Base-by-base conservation (phyloP, 1,284 basidiomycete genomes). In the Amylostereum areolatum region DNA sequence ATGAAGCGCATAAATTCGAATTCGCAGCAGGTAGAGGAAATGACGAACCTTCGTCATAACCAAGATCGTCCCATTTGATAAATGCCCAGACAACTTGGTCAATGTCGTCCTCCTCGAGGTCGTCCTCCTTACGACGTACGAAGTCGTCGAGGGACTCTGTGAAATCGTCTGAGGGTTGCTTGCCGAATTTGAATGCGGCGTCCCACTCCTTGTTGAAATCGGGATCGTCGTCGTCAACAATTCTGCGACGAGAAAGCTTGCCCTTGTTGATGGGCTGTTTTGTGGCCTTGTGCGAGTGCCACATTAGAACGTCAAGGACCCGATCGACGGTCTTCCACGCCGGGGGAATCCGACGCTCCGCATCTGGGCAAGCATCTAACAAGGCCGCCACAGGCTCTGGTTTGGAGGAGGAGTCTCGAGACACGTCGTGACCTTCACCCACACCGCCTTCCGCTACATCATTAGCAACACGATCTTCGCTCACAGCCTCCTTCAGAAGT, bases 61-160 rank as follows among this genome's bases (percentile, higher is more conserved):
- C 83, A 40, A 96, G 72, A 57, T 95, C 92, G 34, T 85, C 75
- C 92, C 93, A 97, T 66, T 97, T 97, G 57, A 92, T 75, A 61
- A 90, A 89, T 6, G 75, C 77, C 83, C 85, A 90, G n/a, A 83
- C 72, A 33, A 92, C 78, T 39, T 75, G 65, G 28, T 79, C 69
- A 18, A 81, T 75, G 56, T 88, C 74, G 2, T 76, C 66, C 43
- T 69, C 63, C 5, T 62, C 64, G n/a, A 92, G 66, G 24, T 62
- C 60, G 30, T 67, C 49, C 5, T 69, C 64, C 39, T 71, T 73
- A 46, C 72, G 68, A 12, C 60, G 57, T 60, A 88, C 80, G 75
- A 82, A 91, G 24, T 82, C 74, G 7, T 77, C 72, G 8, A 82
- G 57, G 1, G 77, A 78, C 55, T 83, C 77, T 25, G 77, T 72